Percentiles rank a stretch among this genome's conserved stretches.
phyloP scores from a whole-genome alignment of 1,139 yeast species.

The Pichia sp. region DNA sequence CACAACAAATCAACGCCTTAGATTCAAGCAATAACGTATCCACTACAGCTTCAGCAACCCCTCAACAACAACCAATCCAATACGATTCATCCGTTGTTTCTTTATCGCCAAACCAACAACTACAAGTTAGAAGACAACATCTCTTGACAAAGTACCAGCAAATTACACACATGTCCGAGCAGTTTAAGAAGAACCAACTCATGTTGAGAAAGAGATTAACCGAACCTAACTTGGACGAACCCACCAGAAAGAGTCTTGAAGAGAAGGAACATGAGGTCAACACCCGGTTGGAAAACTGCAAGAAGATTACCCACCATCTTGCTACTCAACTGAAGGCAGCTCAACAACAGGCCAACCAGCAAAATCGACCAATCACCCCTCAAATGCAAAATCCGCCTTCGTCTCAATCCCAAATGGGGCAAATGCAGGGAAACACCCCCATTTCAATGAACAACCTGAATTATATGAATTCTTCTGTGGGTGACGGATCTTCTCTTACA shows the following conservation, averaged over 20 bases:
- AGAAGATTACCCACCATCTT: slow-evolving; percentile 26
- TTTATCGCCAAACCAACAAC: slow-evolving; percentile 15
- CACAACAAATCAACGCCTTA: slow-evolving; percentile 7
- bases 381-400: slow-evolving; percentile 19
- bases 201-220: slow-evolving; percentile 33
- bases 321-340: slow-evolving; percentile 23
- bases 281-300: slow-evolving; percentile 28
- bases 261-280: slow-evolving; percentile 26
- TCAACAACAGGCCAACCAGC: slow-evolving; percentile 20
- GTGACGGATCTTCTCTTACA: not conserved
- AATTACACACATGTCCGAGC: slow-evolving; percentile 31
- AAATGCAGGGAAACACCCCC: slow-evolving; percentile 1
- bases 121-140: slow-evolving; percentile 22
- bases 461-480: not conserved
- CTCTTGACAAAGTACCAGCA: slow-evolving; percentile 31
- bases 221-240: slow-evolving; percentile 30
- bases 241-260: slow-evolving; percentile 25
- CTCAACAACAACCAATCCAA: not conserved
- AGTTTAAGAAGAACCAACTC: slow-evolving; percentile 38
- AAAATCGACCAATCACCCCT: slow-evolving; percentile 3
- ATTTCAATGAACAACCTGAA: not conserved
- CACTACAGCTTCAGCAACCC: not conserved
- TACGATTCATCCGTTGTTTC: slow-evolving; percentile 3
- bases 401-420: slow-evolving; percentile 2
- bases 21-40: not conserved